Base-by-base conservation (phyloP, 805 yeast species). In the Saccharomycopsis vini region DNA sequence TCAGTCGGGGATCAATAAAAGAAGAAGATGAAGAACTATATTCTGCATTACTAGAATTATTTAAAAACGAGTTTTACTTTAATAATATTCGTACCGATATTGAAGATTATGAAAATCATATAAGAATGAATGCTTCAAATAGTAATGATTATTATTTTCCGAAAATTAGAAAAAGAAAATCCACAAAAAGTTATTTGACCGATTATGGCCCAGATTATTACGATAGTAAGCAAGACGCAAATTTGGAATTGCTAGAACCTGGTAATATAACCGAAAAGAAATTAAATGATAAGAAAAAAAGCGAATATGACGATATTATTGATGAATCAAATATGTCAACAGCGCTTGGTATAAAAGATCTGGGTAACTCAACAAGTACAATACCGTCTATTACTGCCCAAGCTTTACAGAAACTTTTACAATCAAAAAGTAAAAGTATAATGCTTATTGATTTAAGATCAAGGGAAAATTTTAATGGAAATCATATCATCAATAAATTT, bases 161-260 rank as follows among this genome's bases (percentile, higher is more conserved):
- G 2, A 42, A 28, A 12, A 45, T 48, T 12, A 40, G 37, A 38
- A 45, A 36, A 32, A 26, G 50, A 24, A 42, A 38, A 35, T 40
- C 45, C 18, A 48, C 49, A 7, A 48, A 45, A 21, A 48, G 51
- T 33, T 48, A 48, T 30, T 40, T 48, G 24, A 48, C 51, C 9
- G 51, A 48, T 30, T 48, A 48, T 34, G 51, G 51, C 3, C 51
- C 51, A 3, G 51, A 48, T 32, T 42, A 46, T 31, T 42, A 44
- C 24, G 36, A 44, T 7, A n/a, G n/a, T n/a, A 31, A 44, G 13
- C 39, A 41, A 35, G 49, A 34, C 18, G 19, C 37, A 3, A 31
- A 44, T 21, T 29, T 31, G 12, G 43, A 43, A 13, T 12, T 12
- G 3, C 36, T 30, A n/a, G 45, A 35, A 3, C 35, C 28, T 7